Percentiles rank a stretch among this genome's conserved stretches.
Evolutionary conservation across 768 basidiomycete genomes (phyloP).

Genomic region (Hericium alpestre): DNA sequence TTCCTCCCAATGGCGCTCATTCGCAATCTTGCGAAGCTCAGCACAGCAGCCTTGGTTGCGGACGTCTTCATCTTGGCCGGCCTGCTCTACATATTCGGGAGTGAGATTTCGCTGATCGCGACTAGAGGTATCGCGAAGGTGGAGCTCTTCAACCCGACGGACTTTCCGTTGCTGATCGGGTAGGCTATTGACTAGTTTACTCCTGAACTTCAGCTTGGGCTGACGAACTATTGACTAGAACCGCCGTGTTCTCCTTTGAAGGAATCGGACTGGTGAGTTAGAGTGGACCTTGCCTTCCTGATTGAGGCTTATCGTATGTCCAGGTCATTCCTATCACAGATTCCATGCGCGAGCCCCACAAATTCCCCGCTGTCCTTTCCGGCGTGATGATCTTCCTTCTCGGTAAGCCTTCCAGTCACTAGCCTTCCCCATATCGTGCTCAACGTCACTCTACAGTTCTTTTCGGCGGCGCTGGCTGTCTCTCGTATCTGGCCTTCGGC

Average conservation of each 20-base stretch:
- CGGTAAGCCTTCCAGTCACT: conserved; percentile 28
- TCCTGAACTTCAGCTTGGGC: neutral
- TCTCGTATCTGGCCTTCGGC: conserved; percentile 85
- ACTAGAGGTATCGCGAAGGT: conserved; percentile 67
- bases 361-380: conserved; percentile 81
- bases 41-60: conserved; percentile 82
- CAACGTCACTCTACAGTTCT: conserved; percentile 37
- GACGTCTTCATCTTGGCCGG: conserved; percentile 93
- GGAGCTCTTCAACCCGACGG: conserved; percentile 76
- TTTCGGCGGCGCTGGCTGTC: conserved; percentile 79
- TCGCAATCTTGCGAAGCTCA: conserved; percentile 90
- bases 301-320: neutral
- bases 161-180: conserved; percentile 91
- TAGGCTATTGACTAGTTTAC: conserved; percentile 19
- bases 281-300: neutral
- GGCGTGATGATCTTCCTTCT: conserved; percentile 86
- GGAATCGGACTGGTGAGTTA: conserved; percentile 80
- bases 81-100: conserved; percentile 76
- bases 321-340: conserved; percentile 93
- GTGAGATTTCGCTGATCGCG: conserved; percentile 64
- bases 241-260: conserved; percentile 97
- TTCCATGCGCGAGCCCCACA: conserved; percentile 89
- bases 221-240: conserved; percentile 33
- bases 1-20: conserved; percentile 87
- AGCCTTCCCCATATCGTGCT: neutral